Percentiles rank a stretch among this genome's conserved stretches.
These are phyloP conservation scores for Debaryomycetaceae sp. DNA, from an alignment of 1,139 yeast species.

Conservation along the genomic window DNA sequence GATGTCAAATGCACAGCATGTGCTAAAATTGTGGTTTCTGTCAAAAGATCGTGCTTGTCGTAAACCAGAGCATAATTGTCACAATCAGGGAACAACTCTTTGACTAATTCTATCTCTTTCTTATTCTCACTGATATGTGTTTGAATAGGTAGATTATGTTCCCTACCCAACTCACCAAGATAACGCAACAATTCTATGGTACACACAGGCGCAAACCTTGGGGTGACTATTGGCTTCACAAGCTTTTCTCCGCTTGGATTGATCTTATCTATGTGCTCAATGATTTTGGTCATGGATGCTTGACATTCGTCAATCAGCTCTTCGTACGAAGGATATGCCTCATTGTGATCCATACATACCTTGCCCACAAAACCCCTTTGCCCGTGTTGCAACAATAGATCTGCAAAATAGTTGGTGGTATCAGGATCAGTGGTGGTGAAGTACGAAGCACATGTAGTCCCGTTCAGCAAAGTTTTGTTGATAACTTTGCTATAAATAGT, in stretches of 20 bases:
- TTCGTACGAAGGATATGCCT: conserved; percentile 64
- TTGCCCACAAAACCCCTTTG: conserved; percentile 92
- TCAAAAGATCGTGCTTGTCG: conserved; percentile 57
- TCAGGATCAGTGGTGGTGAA: conserved; percentile 82
- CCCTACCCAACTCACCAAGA: conserved; percentile 58
- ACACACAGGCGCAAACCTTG: conserved; percentile 93
- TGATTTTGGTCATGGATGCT: conserved; percentile 53
- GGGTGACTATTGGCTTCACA: conserved; percentile 76
- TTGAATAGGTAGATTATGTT: conserved; percentile 64
- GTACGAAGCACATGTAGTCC: conserved; percentile 91
- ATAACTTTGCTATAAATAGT: conserved; percentile 65
- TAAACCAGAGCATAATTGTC: conserved; percentile 75
- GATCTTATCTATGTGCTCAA: conserved; percentile 48
- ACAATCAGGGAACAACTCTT: conserved; percentile 66
- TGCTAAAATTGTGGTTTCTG: conserved; percentile 71
- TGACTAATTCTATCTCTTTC: conserved; percentile 75
- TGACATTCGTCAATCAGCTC: conserved; percentile 63
- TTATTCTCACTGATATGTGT: conserved; percentile 85
- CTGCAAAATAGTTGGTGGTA: conserved; percentile 75
- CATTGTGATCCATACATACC: conserved; percentile 76
- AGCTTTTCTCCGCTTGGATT: conserved; percentile 52
- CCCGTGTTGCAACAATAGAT: conserved; percentile 59
- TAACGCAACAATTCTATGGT: conserved; percentile 55
- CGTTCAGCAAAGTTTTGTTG: conserved; percentile 61
- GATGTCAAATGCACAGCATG: conserved; percentile 79